Base-by-base conservation (phyloP, 768 basidiomycete genomes). In the Gymnopilus dilepis region DNA sequence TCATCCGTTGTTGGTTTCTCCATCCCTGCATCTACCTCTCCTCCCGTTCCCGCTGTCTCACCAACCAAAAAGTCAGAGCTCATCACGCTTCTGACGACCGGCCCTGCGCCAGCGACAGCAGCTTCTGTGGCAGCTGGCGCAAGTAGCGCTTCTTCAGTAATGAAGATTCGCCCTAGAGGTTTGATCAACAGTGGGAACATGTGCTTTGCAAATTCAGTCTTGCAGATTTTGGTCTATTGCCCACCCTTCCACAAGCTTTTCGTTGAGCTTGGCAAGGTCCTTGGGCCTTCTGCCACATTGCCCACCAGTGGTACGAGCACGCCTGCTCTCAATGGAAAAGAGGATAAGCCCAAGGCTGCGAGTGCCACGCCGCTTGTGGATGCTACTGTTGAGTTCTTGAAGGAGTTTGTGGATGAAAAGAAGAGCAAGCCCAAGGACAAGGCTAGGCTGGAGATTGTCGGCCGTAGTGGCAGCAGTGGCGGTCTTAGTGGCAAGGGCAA, bases 141-240 rank as follows among this genome's bases (percentile, higher is more conserved):
- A 2, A 41, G 64, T n/a, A 33, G 43, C 21, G 37, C 60, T 7
- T 56, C 54, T 19, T 24, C 60, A 11, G 22, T 56, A 19, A 53
- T 65, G 52, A 74, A 73, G 50, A 84, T 92, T 33, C 78, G 81
- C 6, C 86, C 93, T 0, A 82, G 96, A 13, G 97, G 97, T 4
- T 77, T 99, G 51, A 82, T 99, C 66, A 99, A 99, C 74, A 90
- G 86, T 2, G 96, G 97, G 0, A 99, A 99, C 75, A 89, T 98
- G 88, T 99, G 97, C 73, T 99, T 98, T 71, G 95, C 95, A 28
- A 99, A 98, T 69, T 88, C 95, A 0, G 92, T 98, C 22, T 78
- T 99, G 30, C 97, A 99, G 77, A 86, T 91, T 1, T 81, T 99
- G 28, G 84, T 96, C 0, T 97, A 95, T 74, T 94, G 91, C 67